Conservation (phyloP, 2,329 filamentous ascomycete species). For the Fusarium sp. region DNA sequence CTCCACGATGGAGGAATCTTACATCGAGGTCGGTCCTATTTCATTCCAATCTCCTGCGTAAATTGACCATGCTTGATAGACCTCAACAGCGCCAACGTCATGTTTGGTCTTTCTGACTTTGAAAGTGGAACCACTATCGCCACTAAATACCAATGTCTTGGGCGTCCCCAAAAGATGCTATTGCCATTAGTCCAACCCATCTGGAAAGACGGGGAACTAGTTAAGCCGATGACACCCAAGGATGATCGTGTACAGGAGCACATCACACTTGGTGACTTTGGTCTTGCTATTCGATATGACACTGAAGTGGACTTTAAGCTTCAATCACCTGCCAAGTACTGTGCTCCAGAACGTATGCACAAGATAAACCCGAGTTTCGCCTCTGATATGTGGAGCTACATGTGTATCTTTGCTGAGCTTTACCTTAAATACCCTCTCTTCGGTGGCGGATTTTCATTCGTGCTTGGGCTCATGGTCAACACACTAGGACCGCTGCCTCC, state of each 20-base stretch:
- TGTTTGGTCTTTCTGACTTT: not conserved
- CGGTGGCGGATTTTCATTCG: not conserved
- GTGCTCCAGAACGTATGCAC: not conserved
- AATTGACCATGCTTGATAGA: not conserved
- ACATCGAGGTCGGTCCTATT: not conserved
- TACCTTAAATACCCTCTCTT: not conserved
- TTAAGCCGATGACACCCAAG: not conserved
- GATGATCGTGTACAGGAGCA: not conserved
- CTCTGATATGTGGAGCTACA: not conserved
- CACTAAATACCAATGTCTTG: not conserved
- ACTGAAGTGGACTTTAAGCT: not conserved
- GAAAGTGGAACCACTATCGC: not conserved
- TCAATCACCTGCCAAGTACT: not conserved
- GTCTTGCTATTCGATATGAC: not conserved
- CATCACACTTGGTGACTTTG: not conserved
- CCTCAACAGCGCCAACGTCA: not conserved
- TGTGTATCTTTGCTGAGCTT: not conserved
- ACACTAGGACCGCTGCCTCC: not conserved
- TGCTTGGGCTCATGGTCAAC: not conserved
- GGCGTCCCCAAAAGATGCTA: not conserved
- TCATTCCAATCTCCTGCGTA: rapidly evolving
- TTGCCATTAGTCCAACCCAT: rapidly evolving
- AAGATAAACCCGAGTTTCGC: not conserved
- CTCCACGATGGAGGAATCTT: not conserved
- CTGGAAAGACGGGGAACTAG: not conserved